Evolutionary conservation across 805 yeast species (phyloP).

Genomic region (Saccharomycopsis oosterbeekiorum): DNA sequence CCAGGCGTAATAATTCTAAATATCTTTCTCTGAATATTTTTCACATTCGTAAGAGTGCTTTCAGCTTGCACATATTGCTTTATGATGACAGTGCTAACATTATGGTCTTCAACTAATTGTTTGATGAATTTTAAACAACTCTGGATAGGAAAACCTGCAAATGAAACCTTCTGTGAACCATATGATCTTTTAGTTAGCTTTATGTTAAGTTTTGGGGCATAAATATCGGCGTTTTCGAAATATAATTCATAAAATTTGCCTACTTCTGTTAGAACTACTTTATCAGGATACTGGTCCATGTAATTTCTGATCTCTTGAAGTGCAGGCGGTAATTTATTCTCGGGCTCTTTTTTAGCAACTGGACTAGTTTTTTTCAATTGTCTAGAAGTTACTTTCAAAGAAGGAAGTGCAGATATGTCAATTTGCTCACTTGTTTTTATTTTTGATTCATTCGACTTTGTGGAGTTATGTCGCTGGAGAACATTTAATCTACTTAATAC

Average conservation of each 20-base stretch:
- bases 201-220: slow-evolving; percentile 61
- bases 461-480: not conserved
- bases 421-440: not conserved
- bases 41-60: slow-evolving; percentile 19
- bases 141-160: slow-evolving; percentile 85
- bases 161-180: slow-evolving; percentile 40
- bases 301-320: slow-evolving; percentile 24
- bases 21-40: slow-evolving; percentile 52
- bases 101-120: slow-evolving; percentile 59
- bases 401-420: not conserved
- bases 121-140: slow-evolving; percentile 67
- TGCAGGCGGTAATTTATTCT: slow-evolving; percentile 12
- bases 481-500: not conserved
- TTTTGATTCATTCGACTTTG: not conserved
- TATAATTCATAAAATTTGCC: slow-evolving; percentile 85
- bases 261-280: slow-evolving; percentile 66
- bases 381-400: not conserved
- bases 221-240: slow-evolving; percentile 74
- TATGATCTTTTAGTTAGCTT: slow-evolving; percentile 53
- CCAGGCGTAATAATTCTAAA: slow-evolving; percentile 86
- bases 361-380: not conserved
- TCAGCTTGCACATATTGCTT: slow-evolving; percentile 40
- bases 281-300: slow-evolving; percentile 38
- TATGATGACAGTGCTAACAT: slow-evolving; percentile 70
- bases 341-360: not conserved